Percentiles rank a stretch among this genome's conserved stretches.
Evolutionary conservation across 192 early-diverging fungal genomes (phyloP).

Genomic region (Entophlyctis luteolus): DNA sequence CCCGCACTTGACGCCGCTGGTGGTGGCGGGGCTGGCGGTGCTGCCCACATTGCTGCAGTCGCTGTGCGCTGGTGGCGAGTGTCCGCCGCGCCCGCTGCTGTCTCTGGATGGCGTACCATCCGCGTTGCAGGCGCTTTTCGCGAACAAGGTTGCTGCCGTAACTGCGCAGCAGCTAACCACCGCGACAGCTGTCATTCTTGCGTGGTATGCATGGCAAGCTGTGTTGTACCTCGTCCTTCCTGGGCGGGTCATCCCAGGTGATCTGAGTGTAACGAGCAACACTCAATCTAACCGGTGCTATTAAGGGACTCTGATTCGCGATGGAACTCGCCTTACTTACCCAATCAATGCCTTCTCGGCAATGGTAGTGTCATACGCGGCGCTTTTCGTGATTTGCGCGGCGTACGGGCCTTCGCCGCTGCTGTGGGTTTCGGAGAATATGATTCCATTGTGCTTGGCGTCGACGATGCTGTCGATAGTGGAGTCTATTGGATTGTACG

Average conservation of each 20-base stretch:
- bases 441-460: constrained; percentile 60
- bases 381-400: constrained; percentile 36
- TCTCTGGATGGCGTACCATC: not conserved
- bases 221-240: constrained; percentile 67
- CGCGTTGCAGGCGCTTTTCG: not conserved
- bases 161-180: not conserved
- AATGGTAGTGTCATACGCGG: constrained; percentile 41
- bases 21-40: constrained; percentile 21
- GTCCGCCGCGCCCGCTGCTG: constrained; percentile 15
- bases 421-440: constrained; percentile 80
- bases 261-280: not conserved
- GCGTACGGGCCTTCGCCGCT: constrained; percentile 59
- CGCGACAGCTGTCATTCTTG: constrained; percentile 20
- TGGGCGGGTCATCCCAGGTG: constrained; percentile 46
- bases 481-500: constrained; percentile 60
- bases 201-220: constrained; percentile 71
- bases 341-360: constrained; percentile 65
- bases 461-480: constrained; percentile 63
- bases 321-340: constrained; percentile 73
- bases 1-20: constrained; percentile 30
- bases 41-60: constrained; percentile 10
- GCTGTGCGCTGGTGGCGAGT: constrained; percentile 21
- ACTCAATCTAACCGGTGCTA: not conserved
- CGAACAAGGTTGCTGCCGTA: not conserved
- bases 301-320: constrained; percentile 63